Evolutionary conservation across 2,329 filamentous ascomycete genomes (phyloP).

Genomic region (Sporothrix brasiliensis): DNA sequence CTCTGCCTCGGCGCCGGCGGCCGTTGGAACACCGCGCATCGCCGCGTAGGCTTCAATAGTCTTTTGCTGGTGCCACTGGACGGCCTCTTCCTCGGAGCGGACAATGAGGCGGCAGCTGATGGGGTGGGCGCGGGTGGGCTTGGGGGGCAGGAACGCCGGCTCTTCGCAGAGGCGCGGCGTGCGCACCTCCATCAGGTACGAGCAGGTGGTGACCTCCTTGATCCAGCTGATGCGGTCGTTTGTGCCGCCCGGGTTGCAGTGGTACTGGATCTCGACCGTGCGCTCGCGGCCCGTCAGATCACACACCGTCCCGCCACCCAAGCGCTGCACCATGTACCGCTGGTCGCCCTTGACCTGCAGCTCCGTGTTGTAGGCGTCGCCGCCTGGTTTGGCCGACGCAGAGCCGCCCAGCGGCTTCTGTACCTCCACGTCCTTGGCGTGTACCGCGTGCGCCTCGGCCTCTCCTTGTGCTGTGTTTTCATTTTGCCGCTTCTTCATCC

Average conservation of each 20-base stretch:
- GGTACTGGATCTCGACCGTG: conserved; percentile 80
- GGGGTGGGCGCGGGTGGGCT: conserved; percentile 72
- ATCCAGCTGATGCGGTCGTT: conserved; percentile 84
- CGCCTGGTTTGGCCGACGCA: conserved; percentile 13
- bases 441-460: conserved; percentile 23
- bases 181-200: conserved; percentile 90
- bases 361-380: conserved; percentile 57
- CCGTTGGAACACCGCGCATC: conserved; percentile 41
- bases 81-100: conserved; percentile 52
- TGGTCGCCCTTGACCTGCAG: conserved; percentile 81
- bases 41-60: conserved; percentile 47
- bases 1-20: conserved; percentile 28
- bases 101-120: conserved; percentile 78
- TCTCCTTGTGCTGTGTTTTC: neutral
- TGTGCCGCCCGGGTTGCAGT: conserved; percentile 74
- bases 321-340: conserved; percentile 80
- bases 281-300: conserved; percentile 81
- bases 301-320: conserved; percentile 79
- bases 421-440: conserved; percentile 33
- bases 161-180: conserved; percentile 87
- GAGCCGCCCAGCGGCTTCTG: conserved; percentile 30
- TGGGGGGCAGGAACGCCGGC: conserved; percentile 79
- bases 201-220: conserved; percentile 88
- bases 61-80: conserved; percentile 45
- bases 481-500: conserved; percentile 45